These are phyloP conservation scores for Pneumocystis oryctolagi DNA, from an alignment of 1,139 yeast species.

Conservation along the genomic window DNA sequence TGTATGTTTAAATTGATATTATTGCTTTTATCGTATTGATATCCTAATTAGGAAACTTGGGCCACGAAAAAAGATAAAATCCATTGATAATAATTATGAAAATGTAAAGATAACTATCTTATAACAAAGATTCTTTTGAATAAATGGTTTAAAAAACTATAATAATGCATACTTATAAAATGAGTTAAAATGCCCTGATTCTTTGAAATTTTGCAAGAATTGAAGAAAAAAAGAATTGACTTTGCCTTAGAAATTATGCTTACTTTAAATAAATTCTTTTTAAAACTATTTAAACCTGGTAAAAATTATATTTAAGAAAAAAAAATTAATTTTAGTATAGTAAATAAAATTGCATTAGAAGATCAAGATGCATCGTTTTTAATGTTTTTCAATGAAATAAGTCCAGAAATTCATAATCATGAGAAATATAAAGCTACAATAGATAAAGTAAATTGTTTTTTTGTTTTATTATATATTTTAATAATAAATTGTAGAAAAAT, in stretches of 20 bases:
- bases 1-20: background rate
- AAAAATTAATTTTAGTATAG: background rate
- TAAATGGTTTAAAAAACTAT: background rate
- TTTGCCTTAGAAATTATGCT: background rate
- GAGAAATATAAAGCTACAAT: background rate
- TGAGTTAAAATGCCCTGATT: background rate
- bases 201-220: background rate
- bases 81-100: background rate
- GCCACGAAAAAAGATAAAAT: background rate
- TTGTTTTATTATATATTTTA: background rate
- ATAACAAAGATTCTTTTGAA: background rate
- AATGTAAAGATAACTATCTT: background rate
- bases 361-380: background rate
- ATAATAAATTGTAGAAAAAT: background rate
- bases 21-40: background rate
- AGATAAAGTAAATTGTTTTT: background rate
- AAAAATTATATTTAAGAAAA: background rate
- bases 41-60: background rate
- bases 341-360: background rate
- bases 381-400: background rate
- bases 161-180: background rate
- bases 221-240: background rate
- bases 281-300: background rate
- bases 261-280: background rate
- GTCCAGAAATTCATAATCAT: background rate